These are phyloP conservation scores for Gastrolobium bilobum DNA, from an alignment of 306 rosid species.

Conservation along the genomic window DNA sequence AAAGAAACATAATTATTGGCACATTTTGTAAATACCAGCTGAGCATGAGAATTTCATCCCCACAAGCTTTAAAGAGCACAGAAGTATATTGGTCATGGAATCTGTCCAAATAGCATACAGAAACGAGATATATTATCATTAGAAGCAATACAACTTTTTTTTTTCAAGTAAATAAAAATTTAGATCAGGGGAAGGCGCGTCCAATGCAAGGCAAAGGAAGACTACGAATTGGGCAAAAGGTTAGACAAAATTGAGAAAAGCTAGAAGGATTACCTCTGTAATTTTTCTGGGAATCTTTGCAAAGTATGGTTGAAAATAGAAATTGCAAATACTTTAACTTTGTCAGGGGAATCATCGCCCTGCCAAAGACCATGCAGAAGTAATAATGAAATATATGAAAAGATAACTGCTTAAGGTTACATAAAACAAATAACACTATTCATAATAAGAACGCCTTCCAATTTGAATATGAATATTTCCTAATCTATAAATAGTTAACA, in stretches of 20 bases:
- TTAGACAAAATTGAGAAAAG: conserved; percentile 10
- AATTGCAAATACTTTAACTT: conserved; percentile 18
- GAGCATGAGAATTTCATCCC: not conserved
- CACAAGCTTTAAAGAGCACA: not conserved
- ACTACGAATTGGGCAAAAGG: too few relatives aligned
- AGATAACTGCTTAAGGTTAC: not conserved
- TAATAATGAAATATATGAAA: conserved; percentile 14
- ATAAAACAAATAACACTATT: not conserved
- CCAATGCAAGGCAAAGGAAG: too few relatives aligned
- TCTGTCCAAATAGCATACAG: conserved; percentile 30
- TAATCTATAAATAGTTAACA: not conserved
- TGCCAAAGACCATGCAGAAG: conserved; percentile 40
- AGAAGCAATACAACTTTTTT: too few relatives aligned
- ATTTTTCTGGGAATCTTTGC: conserved; percentile 30
- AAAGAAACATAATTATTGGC: conserved; percentile 18
- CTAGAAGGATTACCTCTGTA: conserved; percentile 37
- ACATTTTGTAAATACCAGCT: conserved; percentile 37
- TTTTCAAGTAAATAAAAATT: too few relatives aligned
- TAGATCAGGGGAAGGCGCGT: too few relatives aligned
- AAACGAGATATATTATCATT: not conserved
- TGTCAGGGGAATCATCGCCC: conserved; percentile 22
- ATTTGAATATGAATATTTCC: not conserved
- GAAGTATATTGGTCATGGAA: not conserved
- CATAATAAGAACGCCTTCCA: not conserved
- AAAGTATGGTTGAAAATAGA: conserved; percentile 40